Conservation (phyloP, 192 early-diverging fungal species). For the Coemansia sp. region DNA sequence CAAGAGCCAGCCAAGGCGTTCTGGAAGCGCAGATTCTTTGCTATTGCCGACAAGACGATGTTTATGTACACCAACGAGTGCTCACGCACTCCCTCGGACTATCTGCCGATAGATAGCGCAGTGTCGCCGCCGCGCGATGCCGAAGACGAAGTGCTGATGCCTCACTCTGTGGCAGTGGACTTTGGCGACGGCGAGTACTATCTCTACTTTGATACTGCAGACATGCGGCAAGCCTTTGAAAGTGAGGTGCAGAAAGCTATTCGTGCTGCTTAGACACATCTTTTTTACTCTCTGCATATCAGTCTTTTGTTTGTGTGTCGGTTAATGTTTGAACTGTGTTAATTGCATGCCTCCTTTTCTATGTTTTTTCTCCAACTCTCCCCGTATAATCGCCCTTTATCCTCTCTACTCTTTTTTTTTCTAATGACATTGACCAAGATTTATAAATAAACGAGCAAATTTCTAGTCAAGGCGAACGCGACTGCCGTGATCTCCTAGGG, state of each 20-base stretch:
- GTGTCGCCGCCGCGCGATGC: conserved; percentile 31
- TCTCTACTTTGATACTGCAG: conserved; percentile 37
- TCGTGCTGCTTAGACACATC: neutral
- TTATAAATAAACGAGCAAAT: neutral
- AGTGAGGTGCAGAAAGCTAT: conserved; percentile 22
- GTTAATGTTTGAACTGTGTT: conserved; percentile 1
- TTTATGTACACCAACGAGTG: conserved; percentile 51
- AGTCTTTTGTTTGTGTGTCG: no score
- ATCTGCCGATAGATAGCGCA: conserved; percentile 14
- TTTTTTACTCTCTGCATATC: no score
- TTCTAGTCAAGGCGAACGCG: neutral
- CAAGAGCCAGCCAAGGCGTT: conserved; percentile 42
- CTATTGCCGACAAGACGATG: conserved; percentile 33
- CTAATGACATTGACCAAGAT: neutral
- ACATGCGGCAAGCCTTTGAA: conserved; percentile 33
- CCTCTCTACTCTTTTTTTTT: no score
- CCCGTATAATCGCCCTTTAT: no score
- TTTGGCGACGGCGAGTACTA: conserved; percentile 45
- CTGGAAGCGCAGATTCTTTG: conserved; percentile 53
- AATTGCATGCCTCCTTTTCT: neutral
- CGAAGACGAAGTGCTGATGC: conserved; percentile 43
- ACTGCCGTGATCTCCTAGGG: neutral
- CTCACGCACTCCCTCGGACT: conserved; percentile 38
- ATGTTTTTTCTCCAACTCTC: no score
- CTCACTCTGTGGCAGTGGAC: conserved; percentile 34